Evolutionary conservation across 2,329 filamentous ascomycete species (phyloP).

Genomic region (Fusarium sp.): DNA sequence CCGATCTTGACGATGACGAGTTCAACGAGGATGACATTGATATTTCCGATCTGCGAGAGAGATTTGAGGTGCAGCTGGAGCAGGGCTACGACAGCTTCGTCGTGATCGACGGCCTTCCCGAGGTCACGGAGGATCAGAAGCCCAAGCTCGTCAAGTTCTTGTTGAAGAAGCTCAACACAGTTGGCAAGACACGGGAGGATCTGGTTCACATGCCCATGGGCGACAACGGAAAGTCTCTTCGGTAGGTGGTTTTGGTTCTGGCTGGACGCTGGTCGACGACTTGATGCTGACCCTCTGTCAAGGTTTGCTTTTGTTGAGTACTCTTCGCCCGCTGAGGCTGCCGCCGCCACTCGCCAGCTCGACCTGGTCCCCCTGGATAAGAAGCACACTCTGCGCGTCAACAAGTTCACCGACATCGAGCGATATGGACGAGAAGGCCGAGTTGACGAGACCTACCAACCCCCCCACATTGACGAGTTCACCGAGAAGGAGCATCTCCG

Average conservation of each 20-base stretch:
- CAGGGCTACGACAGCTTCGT: constrained; percentile 97
- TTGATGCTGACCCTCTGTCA: constrained; percentile 26
- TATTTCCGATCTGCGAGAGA: constrained; percentile 91
- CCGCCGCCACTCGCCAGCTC: constrained; percentile 88
- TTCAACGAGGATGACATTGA: constrained; percentile 95
- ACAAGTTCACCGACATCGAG: constrained; percentile 98
- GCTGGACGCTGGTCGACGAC: not conserved
- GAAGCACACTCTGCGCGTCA: constrained; percentile 93
- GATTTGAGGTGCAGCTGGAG: constrained; percentile 95
- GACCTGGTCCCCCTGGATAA: constrained; percentile 92
- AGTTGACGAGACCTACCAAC: constrained; percentile 88
- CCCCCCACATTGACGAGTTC: constrained; percentile 86
- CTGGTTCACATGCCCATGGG: constrained; percentile 93
- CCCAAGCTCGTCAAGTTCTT: constrained; percentile 96
- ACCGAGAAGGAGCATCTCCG: constrained; percentile 92
- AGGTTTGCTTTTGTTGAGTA: constrained; percentile 99
- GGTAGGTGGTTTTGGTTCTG: constrained; percentile 63
- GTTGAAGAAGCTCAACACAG: constrained; percentile 88
- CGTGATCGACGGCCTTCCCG: constrained; percentile 92
- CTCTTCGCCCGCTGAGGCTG: constrained; percentile 87
- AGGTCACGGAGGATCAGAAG: constrained; percentile 90
- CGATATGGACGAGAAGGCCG: constrained; percentile 94
- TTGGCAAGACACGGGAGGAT: constrained; percentile 87
- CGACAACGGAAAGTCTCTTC: constrained; percentile 85
- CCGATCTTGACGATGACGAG: constrained; percentile 86